Evolutionary conservation across 768 basidiomycete species (phyloP), one percentile per base, ranked within the genome.

Genomic region (Paxillus involutus): DNA sequence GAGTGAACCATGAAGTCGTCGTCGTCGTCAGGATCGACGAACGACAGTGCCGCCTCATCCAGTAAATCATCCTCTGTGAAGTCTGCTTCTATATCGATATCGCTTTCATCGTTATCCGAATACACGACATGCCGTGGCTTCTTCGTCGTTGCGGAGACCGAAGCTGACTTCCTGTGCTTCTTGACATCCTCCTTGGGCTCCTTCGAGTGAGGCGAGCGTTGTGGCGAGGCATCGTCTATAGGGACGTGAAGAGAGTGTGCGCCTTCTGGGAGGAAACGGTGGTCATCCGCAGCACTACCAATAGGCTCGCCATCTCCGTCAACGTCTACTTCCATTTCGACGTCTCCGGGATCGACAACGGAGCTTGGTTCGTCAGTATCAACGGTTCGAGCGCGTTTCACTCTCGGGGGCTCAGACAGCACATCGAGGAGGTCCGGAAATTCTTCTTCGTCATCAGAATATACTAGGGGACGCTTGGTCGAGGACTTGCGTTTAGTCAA

Each of bases 351-450:
- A 53, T 82, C 77, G 19, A 51, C 50, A 13, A 44, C 57, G 11
- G 57, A 59, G 32, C 44, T 47, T 4, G 69, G 63, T 32, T 58
- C 65, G 43, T 72, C 71, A 8, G 60, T 61, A 26, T 68, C 69
- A 37, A 56, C 53, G 11, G 68, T 65, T 44, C 63, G 71, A 13
- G 56, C 51, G 19, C 63, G 65, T 61, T 61, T 71, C 51, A 51
- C 55, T 59, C 49, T 55, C 53, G 47, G 65, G 6, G 50, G 35
- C 60, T 86, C 79, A 75, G 89, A 81, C 55, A 78, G 81, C n/a
- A 79, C 80, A 65, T 88, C 86, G 41, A 88, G 73, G 26, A 13
- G 56, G 39, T 62, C 68, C 16, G 70, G 66, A 16, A 66, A 63
- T 16, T 62, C 65, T 29, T 59, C 66, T 11, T 73, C 73, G 36